Evolutionary conservation across 768 basidiomycete species (phyloP).

Genomic region (Scleroderma bovista): DNA sequence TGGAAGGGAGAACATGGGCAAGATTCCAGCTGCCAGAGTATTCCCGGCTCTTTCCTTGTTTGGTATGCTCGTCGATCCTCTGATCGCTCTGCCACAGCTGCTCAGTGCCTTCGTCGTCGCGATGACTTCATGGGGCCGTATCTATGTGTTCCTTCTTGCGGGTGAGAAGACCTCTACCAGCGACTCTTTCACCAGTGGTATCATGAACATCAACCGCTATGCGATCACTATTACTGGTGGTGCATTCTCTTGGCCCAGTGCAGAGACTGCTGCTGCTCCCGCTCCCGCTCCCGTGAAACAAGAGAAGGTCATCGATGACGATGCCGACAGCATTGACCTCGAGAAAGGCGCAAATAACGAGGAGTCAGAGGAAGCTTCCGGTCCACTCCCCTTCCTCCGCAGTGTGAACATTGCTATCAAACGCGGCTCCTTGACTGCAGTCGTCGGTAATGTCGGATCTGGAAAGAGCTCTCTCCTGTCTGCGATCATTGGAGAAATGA

Average conservation of each 20-base stretch:
- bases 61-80: conserved; percentile 26
- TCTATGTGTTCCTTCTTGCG: conserved; percentile 24
- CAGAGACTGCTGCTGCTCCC: conserved; percentile 1
- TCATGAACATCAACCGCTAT: conserved; percentile 10
- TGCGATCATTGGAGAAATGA: conserved; percentile 27
- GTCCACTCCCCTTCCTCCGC: conserved; percentile 13
- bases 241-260: conserved; percentile 21
- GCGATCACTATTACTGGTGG: conserved; percentile 17
- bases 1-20: conserved; percentile 22
- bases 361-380: conserved; percentile 5
- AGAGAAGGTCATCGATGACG: conserved; percentile 4
- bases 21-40: conserved; percentile 13
- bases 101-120: conserved; percentile 24
- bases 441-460: conserved; percentile 23
- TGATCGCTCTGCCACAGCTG: conserved; percentile 24
- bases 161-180: conserved; percentile 14
- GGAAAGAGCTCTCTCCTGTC: conserved; percentile 26
- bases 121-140: conserved; percentile 22
- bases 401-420: conserved; percentile 17
- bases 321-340: conserved; percentile 5
- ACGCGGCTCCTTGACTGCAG: conserved; percentile 19
- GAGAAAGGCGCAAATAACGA: conserved; percentile 4
- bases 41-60: conserved; percentile 29
- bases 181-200: background rate
- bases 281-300: background rate